Base-by-base conservation (phyloP, 805 yeast species). In the Metschnikowia noctiluminum region DNA sequence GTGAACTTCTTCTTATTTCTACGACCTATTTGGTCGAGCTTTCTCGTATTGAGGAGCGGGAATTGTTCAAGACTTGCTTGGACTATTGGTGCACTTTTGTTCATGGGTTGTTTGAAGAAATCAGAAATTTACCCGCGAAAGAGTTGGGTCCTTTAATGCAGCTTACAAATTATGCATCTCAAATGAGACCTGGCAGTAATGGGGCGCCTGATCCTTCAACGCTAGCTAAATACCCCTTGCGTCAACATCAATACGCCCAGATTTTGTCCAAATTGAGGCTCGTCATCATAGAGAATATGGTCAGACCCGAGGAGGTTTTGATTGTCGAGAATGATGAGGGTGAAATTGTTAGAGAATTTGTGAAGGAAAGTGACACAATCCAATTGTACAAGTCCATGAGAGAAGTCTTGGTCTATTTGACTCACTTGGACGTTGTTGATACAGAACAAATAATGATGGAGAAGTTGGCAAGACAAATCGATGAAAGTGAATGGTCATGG, bases 401-500 rank as follows among this genome's bases (percentile, higher is more conserved):
- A 68, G 98, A 94, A 68, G 96, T 90, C 12, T 75, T 94, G 49
- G 99, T 94, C 46, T 94, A 89, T 66, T 77, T 94, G 64, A 94
- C 99, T 6, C 99, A 94, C 68, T 79, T 94, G 67, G 94, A 94
- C 66, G 97, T 94, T 38, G 80, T 85, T 52, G 96, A 94, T 68
- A 94, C 97, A 9, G 97, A 94, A 63, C 81, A 81, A 54, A 92
- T 94, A 62, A 90, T 94, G 97, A 85, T 85, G 49, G 89, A 85
- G 50, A 94, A 94, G 70, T 78, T 94, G 57, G 88, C 94, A 13
- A 81, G 87, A 61, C 99, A 94, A 73, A 84, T 92, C 45, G 98
- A 94, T 68, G 98, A 95, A 39, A 78, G 88, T 48, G 99, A 94
- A 72, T 94, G 99, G 99, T 91, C 97, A 28, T 94, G 99, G 98